phyloP scores from a whole-genome alignment of 139 green algal species.

The Dunaliella primolecta region DNA sequence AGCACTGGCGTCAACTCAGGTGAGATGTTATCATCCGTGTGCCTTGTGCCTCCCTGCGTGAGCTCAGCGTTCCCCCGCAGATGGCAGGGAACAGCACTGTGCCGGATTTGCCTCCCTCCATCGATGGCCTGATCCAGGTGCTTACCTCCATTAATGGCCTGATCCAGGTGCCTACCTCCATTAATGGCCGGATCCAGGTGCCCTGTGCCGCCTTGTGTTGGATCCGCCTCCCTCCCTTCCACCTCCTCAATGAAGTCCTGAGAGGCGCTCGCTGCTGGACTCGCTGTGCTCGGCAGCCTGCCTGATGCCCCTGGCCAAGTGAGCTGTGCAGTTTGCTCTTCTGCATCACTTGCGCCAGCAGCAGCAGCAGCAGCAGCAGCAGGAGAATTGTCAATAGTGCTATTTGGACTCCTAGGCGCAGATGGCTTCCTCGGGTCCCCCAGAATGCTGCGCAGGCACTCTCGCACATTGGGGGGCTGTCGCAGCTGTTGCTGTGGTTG shows the following conservation, averaged over 20 bases:
- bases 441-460: neutral
- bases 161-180: too few relatives aligned
- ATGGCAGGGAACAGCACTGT: too few relatives aligned
- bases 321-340: neutral
- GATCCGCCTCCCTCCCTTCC: neutral
- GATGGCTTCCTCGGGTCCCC: neutral
- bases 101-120: too few relatives aligned
- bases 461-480: neutral
- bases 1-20: neutral
- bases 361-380: too few relatives aligned
- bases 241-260: neutral
- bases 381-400: too few relatives aligned
- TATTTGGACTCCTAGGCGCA: too few relatives aligned
- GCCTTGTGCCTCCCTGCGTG: neutral
- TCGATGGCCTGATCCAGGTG: too few relatives aligned
- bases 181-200: too few relatives aligned
- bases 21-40: neutral
- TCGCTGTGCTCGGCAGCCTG: neutral
- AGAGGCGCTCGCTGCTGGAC: neutral
- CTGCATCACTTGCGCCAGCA: neutral
- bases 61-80: neutral
- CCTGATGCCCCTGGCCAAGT: neutral
- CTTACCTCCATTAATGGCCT: too few relatives aligned
- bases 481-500: neutral
- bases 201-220: neutral